Evolutionary conservation across 2,329 filamentous ascomycete genomes (phyloP), one percentile per base, ranked within the genome.

Genomic region (Tolypocladium ophioglossoides): DNA sequence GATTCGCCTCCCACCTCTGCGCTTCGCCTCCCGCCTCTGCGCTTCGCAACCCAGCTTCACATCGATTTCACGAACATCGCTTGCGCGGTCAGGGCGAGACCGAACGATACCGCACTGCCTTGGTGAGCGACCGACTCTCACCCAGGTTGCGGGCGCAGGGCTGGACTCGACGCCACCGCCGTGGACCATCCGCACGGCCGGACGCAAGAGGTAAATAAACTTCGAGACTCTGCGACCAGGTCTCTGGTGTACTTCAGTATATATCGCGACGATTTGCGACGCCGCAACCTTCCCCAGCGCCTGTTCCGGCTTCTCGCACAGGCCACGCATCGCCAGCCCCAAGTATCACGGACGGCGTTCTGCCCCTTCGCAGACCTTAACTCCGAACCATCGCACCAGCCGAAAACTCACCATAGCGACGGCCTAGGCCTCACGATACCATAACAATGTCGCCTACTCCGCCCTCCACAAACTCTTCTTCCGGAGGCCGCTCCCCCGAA

Each of bases 401-500:
- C 18, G n/a, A 30, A 14, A 30, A 30, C 6, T 22, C 41, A 27
- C 40, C 22, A 6, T 6, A 12, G 10, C 41, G 12, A 34, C 51
- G 32, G 27, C 40, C 8, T 41, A 18, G 2, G 14, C 9, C n/a
- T 27, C 22, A 18, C 40, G 30, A 30, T 38, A 32, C 10, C 27
- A n/a, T 10, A 66, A 71, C 54, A 57, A 89, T 90, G 87, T 83
- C 84, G 56, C 87, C 87, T 27, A 91, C 88, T 51, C 86, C 89
- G 54, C 84, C 86, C 22, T 91, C 87, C 34, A 89, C 86, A 53
- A 85, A 84, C 38, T 87, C 89, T 10, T 94, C 90, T 59, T 84
- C 84, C 56, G 83, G 86, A 59, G 79, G 76, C 27, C 86, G 87
- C 58, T 95, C 91, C 47, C 90, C 91, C 37, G 89, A 96, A 68